Conservation (phyloP, 192 early-diverging fungal genomes). For the Backusella macrospora region DNA sequence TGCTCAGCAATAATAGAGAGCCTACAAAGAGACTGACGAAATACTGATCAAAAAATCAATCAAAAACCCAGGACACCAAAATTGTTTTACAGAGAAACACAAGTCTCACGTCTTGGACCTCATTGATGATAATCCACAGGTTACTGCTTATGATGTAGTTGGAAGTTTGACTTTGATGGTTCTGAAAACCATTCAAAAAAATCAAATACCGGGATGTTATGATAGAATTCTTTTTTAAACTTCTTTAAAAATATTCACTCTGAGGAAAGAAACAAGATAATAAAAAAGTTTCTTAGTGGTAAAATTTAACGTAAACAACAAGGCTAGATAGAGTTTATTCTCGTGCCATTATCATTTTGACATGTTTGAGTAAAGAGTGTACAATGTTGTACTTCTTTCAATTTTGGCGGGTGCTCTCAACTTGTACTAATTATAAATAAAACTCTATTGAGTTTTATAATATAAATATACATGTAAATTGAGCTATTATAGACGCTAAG, state of each 20-base stretch:
- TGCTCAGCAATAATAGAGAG: not conserved
- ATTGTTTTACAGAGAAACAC: not conserved
- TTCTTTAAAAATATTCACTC: no score
- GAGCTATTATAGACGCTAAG: not conserved
- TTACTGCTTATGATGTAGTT: not conserved
- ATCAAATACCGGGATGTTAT: no score
- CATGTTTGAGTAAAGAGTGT: slow-evolving; percentile 13
- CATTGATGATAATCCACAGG: not conserved
- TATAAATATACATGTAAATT: not conserved
- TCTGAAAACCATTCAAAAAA: no score
- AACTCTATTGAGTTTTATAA: slow-evolving; percentile 2
- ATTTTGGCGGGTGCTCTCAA: slow-evolving; percentile 14
- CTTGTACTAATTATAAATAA: not conserved
- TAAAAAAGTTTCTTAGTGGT: not conserved
- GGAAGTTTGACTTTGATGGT: not conserved
- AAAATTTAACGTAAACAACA: not conserved
- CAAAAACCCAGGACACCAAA: slow-evolving; percentile 3
- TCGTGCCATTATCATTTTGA: slow-evolving; percentile 6
- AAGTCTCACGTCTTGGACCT: not conserved
- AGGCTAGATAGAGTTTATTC: not conserved
- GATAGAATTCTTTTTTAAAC: no score
- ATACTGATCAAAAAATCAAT: slow-evolving; percentile 4
- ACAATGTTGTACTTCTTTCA: slow-evolving; percentile 2
- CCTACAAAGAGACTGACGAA: slow-evolving; percentile 1
- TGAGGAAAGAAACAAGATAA: no score